Evolutionary conservation across 345 rosid species (phyloP), one percentile per base, ranked within the genome.

Genomic region (Bretschneidera sinensis): DNA sequence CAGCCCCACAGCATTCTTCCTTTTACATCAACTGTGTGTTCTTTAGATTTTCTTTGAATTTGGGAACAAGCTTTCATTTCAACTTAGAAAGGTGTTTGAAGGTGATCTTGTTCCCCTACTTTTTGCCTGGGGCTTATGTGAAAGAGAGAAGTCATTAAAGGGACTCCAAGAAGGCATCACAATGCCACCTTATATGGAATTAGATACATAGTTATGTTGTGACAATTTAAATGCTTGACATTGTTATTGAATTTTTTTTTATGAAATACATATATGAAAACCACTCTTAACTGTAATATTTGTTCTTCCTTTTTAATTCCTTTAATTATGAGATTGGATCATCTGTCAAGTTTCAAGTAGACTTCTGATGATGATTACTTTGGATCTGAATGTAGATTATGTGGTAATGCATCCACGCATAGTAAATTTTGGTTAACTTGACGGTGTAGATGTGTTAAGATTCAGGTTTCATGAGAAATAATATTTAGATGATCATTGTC

Each of bases 121-220:
- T 68, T 72, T 69, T 66, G 17, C 60, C 61, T 43, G 76, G 82
- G 83, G 74, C 67, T 64, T 77, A 39, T 57, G 50, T 70, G 70
- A 67, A 64, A 68, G 62, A 48, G 60, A 51, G 60, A 43, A 62
- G 64, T 24, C 57, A 60, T 64, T 65, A 57, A 62, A 70, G 63
- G 61, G 75, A 65, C 70, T 69, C 58, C 53, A 50, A 57, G 76
- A 79, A 54, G 60, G 65, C 76, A 59, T 69, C 31, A 24, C 48
- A 61, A 59, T 71, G 78, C 77, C 55, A 43, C 77, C 64, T 61
- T 68, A 60, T 58, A 63, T 78, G 74, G 71, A 68, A 68, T 68
- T 73, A 65, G 80, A 61, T 68, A 72, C 78, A 68, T 66, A 74
- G 54, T 68, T 79, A 71, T 68, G 75, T 59, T 75, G 74, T 71